Base-by-base conservation (phyloP, 768 basidiomycete genomes). In the Podaxis pistillaris region DNA sequence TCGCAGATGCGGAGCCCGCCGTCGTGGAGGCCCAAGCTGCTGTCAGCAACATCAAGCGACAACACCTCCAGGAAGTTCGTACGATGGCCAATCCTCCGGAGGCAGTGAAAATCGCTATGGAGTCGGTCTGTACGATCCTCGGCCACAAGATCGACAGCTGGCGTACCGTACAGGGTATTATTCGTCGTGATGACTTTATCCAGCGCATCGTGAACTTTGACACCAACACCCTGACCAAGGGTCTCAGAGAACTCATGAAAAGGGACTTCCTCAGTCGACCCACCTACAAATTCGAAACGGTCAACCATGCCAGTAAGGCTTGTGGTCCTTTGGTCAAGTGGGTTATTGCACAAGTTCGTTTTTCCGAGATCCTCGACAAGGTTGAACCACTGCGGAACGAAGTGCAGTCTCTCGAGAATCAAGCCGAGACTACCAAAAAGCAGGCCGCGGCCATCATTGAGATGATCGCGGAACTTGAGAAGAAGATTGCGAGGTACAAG, bases 71-170 rank as follows among this genome's bases (percentile, higher is more conserved):
- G 71, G 97, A 99, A 85, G 97, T 98, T 46, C 86, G 97, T 68
- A 86, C 93, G 9, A 98, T 99, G 96, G 93, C 94, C 49, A 98
- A 98, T 70, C 97, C 97, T 51, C 97, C 97, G 0, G 97, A 98
- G 73, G 91, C 93, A 4, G 96, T 98, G 67, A 98, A 98, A 74
- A 76, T 96, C 50, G 94, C 97, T 15, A 98, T 98, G 95, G 97
- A 98, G 71, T 97, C 96, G 1, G 96, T 97, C 44, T 98, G 97
- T 74, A 95, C 93, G 13, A 82, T 97, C 51, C 87, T 99, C 22
- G 97, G 97, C 6, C 93, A 98, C 78, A 94, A 94, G 75, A 92
- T 98, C 69, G 97, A 99, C 70, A 88, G 88, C 71, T 99, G 97
- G 97, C 88, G 93, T 64, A 86, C 95, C 1, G 94, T 99, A 7